Percentiles rank a stretch among this genome's conserved stretches.
These are phyloP conservation scores for Teratosphaeria nubilosa DNA, from an alignment of 2,329 filamentous ascomycete genomes.

Conservation along the genomic window DNA sequence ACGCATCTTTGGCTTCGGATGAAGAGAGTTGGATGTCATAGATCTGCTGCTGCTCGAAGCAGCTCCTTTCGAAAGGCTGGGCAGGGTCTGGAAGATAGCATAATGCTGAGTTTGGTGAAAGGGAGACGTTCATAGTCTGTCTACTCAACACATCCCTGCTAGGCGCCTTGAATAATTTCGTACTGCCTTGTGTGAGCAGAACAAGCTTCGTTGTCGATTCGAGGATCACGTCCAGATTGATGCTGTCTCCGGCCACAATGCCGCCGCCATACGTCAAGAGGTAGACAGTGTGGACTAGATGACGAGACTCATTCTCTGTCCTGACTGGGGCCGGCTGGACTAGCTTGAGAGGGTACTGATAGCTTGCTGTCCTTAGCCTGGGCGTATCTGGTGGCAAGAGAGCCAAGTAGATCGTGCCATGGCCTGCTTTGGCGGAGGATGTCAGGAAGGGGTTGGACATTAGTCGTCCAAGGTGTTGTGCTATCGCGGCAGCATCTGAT, in stretches of 20 bases:
- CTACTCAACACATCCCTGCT: constrained; percentile 30
- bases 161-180: constrained; percentile 85
- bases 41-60: constrained; percentile 74
- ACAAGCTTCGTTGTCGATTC: constrained; percentile 55
- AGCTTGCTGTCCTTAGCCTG: constrained; percentile 63
- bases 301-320: constrained; percentile 21
- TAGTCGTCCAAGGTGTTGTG: constrained; percentile 5
- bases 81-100: constrained; percentile 79
- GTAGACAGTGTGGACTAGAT: constrained; percentile 67
- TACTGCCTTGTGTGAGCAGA: constrained; percentile 61
- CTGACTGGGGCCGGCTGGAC: constrained; percentile 65
- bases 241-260: constrained; percentile 75
- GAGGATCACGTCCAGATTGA: constrained; percentile 62
- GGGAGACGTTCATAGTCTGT: constrained; percentile 35
- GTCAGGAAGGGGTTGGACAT: constrained; percentile 61
- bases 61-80: constrained; percentile 76
- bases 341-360: constrained; percentile 91
- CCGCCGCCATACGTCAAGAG: constrained; percentile 91
- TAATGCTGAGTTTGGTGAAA: constrained; percentile 42
- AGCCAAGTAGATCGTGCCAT: constrained; percentile 65
- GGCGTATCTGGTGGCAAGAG: constrained; percentile 62
- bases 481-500: constrained; percentile 12
- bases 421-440: constrained; percentile 63
- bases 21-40: constrained; percentile 40
- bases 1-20: neutral